Base-by-base conservation (phyloP, 441 rosid species). In the Corymbia citriodora region DNA sequence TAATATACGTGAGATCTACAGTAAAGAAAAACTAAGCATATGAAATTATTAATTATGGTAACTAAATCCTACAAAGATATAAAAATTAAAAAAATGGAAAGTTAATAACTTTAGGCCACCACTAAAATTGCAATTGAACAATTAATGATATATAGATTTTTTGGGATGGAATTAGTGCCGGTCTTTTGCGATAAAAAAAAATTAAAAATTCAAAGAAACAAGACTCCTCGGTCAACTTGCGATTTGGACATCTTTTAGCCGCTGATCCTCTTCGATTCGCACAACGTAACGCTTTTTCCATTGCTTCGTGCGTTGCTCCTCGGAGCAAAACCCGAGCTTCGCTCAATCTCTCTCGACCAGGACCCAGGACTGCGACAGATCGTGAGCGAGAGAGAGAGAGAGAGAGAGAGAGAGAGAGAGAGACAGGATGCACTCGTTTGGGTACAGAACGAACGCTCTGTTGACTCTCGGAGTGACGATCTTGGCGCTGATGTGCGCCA, bases 361-460 rank as follows among this genome's bases (percentile, higher is more conserved):
- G 52, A 3, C 85, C n/a, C n/a, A n/a, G n/a, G n/a, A n/a, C n/a
- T n/a, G 15, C 85, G 0, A 48, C 52, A 74, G 85, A 74, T 74
- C 85, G 83, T 16, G 33, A 27, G 70, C 0, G 65, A 31, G 59
- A 48, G 29, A 27, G 61, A 89, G 48, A 54, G 65, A 88, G 13
- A 55, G 87, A 89, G 70, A 89, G 87, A 79, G 54, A 70, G 55
- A 90, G 88, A 81, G 88, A n/a, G n/a, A n/a, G n/a, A n/a, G n/a
- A n/a, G n/a, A n/a, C n/a, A 90, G 65, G 57, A 90, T 90, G 91
- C 91, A 90, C 89, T 49, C 91, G 50, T 90, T 88, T 55, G 90
- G 83, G 79, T 88, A 88, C 90, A 88, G 91, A 53, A 59, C 87
- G 88, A 90, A 90, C 83, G 90, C 88, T 14, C 90, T 90, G 83